Conservation (phyloP, 148 eudicot species). For the Mesembryanthemum crystallinum region DNA sequence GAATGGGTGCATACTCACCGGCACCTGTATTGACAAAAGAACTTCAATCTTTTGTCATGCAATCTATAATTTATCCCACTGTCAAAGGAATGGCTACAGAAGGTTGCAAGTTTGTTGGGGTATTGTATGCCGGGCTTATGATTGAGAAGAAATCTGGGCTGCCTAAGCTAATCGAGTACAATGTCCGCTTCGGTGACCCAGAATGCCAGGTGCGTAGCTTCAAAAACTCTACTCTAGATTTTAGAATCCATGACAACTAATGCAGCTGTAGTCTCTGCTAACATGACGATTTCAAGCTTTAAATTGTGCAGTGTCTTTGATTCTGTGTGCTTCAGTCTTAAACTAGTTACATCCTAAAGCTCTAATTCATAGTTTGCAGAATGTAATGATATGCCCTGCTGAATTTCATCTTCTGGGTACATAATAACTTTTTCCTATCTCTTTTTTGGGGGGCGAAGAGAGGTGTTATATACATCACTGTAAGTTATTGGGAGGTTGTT, state of each 20-base stretch:
- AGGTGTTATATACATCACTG: background rate
- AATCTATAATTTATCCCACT: slow-evolving; percentile 74
- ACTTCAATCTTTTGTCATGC: slow-evolving; percentile 70
- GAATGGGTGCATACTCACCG: slow-evolving; percentile 98
- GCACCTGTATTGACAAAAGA: slow-evolving; percentile 87
- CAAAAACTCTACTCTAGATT: background rate
- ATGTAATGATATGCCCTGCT: background rate
- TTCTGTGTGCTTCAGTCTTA: background rate
- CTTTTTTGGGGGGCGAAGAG: background rate
- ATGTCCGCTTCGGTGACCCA: slow-evolving; percentile 98
- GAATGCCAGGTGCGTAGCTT: slow-evolving; percentile 84
- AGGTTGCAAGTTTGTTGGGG: slow-evolving; percentile 95
- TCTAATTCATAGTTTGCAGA: background rate
- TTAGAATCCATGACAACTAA: background rate
- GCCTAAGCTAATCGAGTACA: slow-evolving; percentile 88
- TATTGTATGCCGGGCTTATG: slow-evolving; percentile 91
- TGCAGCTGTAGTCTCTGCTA: no score
- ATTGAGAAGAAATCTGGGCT: slow-evolving; percentile 90
- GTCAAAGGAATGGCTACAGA: slow-evolving; percentile 86
- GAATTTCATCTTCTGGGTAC: background rate
- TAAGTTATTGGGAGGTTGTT: background rate
- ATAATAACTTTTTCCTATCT: background rate
- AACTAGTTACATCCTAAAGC: background rate
- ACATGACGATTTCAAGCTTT: background rate
- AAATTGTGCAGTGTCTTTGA: background rate